Percentiles rank a stretch among this genome's conserved stretches.
These are phyloP conservation scores for Teratosphaeria nubilosa DNA, from an alignment of 2,329 filamentous ascomycete genomes.

Conservation along the genomic window DNA sequence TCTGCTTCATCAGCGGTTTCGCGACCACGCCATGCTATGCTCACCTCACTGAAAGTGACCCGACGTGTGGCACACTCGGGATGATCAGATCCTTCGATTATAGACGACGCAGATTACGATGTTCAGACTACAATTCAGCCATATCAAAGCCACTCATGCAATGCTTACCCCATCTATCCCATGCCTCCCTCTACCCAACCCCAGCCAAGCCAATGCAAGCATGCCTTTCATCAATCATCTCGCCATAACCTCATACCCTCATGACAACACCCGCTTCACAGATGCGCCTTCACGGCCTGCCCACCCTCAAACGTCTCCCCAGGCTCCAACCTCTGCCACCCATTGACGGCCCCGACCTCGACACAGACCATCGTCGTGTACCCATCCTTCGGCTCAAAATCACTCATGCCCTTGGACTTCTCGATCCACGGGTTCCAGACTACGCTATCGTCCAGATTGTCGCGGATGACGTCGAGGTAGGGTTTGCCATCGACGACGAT, in stretches of 20 bases:
- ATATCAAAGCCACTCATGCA: background rate
- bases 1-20: too few species aligned
- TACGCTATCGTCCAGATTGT: conserved; percentile 78
- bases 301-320: conserved; percentile 60
- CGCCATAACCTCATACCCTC: background rate
- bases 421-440: conserved; percentile 96
- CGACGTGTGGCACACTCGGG: too few species aligned
- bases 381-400: conserved; percentile 81
- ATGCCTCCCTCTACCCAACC: background rate
- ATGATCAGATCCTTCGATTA: too few species aligned
- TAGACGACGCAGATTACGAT: too few species aligned
- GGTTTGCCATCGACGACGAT: conserved; percentile 55
- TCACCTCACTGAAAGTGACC: too few species aligned
- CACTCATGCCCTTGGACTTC: conserved; percentile 69
- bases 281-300: conserved; percentile 38
- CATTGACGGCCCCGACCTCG: conserved; percentile 75
- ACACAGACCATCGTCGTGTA: conserved; percentile 92
- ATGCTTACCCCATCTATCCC: background rate
- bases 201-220: background rate
- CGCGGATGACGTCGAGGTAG: conserved; percentile 64
- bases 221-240: background rate
- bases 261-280: conserved; percentile 6
- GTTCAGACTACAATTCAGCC: background rate
- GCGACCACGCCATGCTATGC: too few species aligned
- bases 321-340: conserved; percentile 75